Base-by-base conservation (phyloP, 371 early-diverging fungal genomes). In the Syncephalastrum monosporum region DNA sequence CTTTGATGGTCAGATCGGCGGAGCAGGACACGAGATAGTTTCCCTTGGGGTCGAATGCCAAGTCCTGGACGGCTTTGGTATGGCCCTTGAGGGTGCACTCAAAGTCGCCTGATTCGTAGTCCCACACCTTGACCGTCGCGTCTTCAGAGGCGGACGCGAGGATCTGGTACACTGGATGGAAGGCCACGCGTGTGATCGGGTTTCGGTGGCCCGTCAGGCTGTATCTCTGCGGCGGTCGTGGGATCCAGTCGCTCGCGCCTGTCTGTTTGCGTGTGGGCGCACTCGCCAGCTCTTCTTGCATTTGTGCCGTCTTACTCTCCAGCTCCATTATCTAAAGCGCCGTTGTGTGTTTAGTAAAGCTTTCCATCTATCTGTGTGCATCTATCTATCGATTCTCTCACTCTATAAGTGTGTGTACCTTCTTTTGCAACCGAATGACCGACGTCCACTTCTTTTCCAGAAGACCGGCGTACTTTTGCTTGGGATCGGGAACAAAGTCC, bases 401-500 rank as follows among this genome's bases (percentile, higher is more conserved):
- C 33, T 4, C 16, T 42, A 42, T 41, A 59, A 15, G 23, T 27
- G 29, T 8, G 25, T 45, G 29, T 69, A 88, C 91, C 86, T 94
- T 95, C 63, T 91, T 90, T 62, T 95, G 96, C 61, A 95, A 71
- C 17, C 96, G 82, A 59, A 95, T 88, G 12, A 95, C 91, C 14
- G 93, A 91, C 6, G 90, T 91, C 97, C 97, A 96, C 63, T 96
- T 96, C 72, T 94, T 94, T 67, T 94, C 95, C 55, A 96, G 76
- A 43, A 96, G 65, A 48, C 91, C 91, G 47, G 93, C 81, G 66
- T 90, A 91, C 55, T 88, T 86, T 68, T 88, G 85, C 63, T 85
- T 89, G 17, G 89, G 89, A 63, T 87, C 91, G 4, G 86, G 79
- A 21, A 72, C 72, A 60, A 86, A 92, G 52, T 87, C 91, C 16